Percentiles rank a stretch among this genome's conserved stretches.
phyloP scores from a whole-genome alignment of 2,329 filamentous ascomycete species.

The Didymella pomorum region DNA sequence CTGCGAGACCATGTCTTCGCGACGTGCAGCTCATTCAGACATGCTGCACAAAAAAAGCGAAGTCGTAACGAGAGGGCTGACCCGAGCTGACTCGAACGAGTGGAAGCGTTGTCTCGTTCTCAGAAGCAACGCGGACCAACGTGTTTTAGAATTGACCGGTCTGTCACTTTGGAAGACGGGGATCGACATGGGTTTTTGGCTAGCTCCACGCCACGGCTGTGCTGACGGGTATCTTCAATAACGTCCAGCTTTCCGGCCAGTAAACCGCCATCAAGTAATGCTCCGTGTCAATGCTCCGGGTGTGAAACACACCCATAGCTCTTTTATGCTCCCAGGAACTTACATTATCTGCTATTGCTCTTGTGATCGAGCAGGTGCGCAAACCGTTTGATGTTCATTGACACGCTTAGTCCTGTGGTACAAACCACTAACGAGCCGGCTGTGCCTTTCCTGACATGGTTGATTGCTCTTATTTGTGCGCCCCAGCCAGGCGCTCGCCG shows the following conservation, averaged over 20 bases:
- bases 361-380: not conserved
- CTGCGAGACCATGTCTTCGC: slow-evolving; percentile 28
- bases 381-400: slow-evolving; percentile 20
- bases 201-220: slow-evolving; percentile 19
- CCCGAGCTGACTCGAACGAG: no score
- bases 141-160: slow-evolving; percentile 25
- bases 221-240: slow-evolving; percentile 21
- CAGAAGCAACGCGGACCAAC: slow-evolving; percentile 33
- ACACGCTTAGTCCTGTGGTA: slow-evolving; percentile 24
- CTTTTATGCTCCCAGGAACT: not conserved
- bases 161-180: slow-evolving; percentile 7
- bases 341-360: not conserved
- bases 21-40: slow-evolving; percentile 30
- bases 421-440: slow-evolving; percentile 26
- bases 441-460: slow-evolving; percentile 27
- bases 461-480: slow-evolving; percentile 34
- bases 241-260: slow-evolving; percentile 5
- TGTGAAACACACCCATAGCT: not conserved
- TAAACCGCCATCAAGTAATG: not conserved
- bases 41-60: slow-evolving; percentile 33
- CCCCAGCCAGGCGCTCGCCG: slow-evolving; percentile 2
- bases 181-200: slow-evolving; percentile 15
- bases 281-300: no score
- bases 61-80: slow-evolving; percentile 24
- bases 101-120: slow-evolving; percentile 23